phyloP scores from a whole-genome alignment of 176 grass and related monocot genomes.

The Carex cristatella region DNA sequence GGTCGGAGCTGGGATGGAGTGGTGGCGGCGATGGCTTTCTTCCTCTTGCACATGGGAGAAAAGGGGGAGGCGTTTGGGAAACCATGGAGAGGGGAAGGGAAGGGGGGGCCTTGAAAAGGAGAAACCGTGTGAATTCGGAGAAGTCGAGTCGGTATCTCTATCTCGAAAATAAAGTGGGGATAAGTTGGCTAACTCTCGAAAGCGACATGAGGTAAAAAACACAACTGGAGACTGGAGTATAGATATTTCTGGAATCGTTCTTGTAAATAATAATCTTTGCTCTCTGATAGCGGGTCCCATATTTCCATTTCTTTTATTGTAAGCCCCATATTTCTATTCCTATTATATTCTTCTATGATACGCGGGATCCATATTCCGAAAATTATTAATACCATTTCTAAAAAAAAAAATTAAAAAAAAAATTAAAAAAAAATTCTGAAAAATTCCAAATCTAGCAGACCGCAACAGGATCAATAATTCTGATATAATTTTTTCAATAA shows the following conservation, averaged over 20 bases:
- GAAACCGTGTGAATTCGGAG: neutral
- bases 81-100: neutral
- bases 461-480: too few species aligned
- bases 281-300: neutral
- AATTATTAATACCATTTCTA: too few species aligned
- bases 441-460: too few species aligned
- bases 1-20: neutral
- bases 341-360: too few species aligned
- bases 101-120: too few species aligned
- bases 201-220: neutral
- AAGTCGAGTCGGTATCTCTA: neutral
- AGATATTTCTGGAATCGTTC: neutral
- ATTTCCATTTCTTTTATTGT: too few species aligned
- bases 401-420: too few species aligned
- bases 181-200: neutral
- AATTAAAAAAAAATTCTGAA: too few species aligned
- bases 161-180: neutral
- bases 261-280: neutral
- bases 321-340: too few species aligned
- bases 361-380: too few species aligned
- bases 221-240: neutral
- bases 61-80: neutral
- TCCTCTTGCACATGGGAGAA: conserved; percentile 10
- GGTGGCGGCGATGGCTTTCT: neutral
- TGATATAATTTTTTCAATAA: too few species aligned